Conservation (phyloP, 257 asterid species). For the Linaria vulgaris region DNA sequence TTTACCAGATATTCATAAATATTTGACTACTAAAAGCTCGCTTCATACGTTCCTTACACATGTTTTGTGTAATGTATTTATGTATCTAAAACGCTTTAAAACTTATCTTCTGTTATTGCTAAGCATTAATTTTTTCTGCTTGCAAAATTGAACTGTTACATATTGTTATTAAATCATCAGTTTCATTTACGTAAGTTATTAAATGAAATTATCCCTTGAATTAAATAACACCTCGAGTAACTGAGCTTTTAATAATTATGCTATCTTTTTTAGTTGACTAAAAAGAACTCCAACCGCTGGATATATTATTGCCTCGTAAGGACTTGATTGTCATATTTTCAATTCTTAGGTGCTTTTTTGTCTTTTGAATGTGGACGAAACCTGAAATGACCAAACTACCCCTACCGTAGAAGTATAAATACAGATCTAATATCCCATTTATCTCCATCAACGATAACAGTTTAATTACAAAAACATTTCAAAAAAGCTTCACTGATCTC, state of each 20-base stretch:
- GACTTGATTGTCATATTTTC: constrained; percentile 24
- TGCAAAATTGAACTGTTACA: too few relatives aligned
- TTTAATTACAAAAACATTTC: not conserved
- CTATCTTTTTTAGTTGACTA: constrained; percentile 16
- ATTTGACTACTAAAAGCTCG: too few relatives aligned
- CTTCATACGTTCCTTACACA: too few relatives aligned
- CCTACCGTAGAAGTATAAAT: constrained; percentile 29
- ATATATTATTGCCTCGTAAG: not conserved
- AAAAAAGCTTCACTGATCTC: constrained; percentile 1
- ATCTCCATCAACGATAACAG: constrained; percentile 4
- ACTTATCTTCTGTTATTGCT: too few relatives aligned
- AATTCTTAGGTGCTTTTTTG: constrained; percentile 24
- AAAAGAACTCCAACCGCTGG: not conserved
- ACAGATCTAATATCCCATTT: not conserved
- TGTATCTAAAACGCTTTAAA: too few relatives aligned
- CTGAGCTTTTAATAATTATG: constrained; percentile 10
- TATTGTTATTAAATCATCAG: too few relatives aligned
- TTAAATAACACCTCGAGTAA: constrained; percentile 6
- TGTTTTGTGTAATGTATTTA: too few relatives aligned
- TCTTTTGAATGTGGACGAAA: constrained; percentile 12
- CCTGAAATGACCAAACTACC: constrained; percentile 28
- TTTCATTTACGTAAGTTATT: too few relatives aligned
- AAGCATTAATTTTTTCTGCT: too few relatives aligned
- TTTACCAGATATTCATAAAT: too few relatives aligned
- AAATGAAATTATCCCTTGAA: not conserved